Percentiles rank a stretch among this genome's conserved stretches.
Evolutionary conservation across 495 filamentous ascomycete species (phyloP).

Genomic region (Hyaloscypha variabilis): DNA sequence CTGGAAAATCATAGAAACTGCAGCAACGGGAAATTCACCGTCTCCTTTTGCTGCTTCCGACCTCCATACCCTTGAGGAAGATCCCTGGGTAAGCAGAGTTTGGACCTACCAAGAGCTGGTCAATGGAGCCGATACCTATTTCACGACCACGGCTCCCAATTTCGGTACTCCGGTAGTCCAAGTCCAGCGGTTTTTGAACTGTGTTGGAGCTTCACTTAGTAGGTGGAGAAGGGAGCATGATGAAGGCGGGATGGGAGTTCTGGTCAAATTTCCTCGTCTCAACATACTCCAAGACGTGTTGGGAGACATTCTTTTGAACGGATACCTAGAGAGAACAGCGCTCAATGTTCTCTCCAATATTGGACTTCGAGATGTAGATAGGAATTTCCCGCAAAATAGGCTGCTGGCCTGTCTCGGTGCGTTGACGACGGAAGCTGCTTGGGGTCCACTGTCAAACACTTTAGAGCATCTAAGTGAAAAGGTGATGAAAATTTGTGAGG

Average conservation of each 20-base stretch:
- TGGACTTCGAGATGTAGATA: slow-evolving; percentile 6
- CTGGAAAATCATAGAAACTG: slow-evolving; percentile 14
- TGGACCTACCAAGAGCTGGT: slow-evolving; percentile 24
- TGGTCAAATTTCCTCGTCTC: slow-evolving; percentile 12
- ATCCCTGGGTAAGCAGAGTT: slow-evolving; percentile 14
- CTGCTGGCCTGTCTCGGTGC: slow-evolving; percentile 14
- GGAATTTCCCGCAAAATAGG: slow-evolving; percentile 3
- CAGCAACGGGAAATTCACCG: background rate
- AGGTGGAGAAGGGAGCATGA: slow-evolving; percentile 7
- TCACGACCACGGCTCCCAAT: slow-evolving; percentile 1
- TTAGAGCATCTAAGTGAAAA: background rate
- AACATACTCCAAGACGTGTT: slow-evolving; percentile 5
- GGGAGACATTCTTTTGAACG: background rate
- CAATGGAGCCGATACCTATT: slow-evolving; percentile 3
- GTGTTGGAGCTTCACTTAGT: slow-evolving; percentile 11
- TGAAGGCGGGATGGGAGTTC: background rate
- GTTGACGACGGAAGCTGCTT: slow-evolving; percentile 9
- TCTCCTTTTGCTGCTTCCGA: background rate
- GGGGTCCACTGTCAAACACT: background rate
- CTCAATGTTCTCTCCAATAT: slow-evolving; percentile 16
- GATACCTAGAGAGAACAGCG: slow-evolving; percentile 8
- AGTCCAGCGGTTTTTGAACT: slow-evolving; percentile 7
- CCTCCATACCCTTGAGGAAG: slow-evolving; percentile 11
- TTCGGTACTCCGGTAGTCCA: background rate
- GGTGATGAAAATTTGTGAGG: slow-evolving; percentile 16